Percentiles rank a stretch among this genome's conserved stretches.
phyloP scores from a whole-genome alignment of 352 stramenopile genomes.

The Pythium phragmitis region DNA sequence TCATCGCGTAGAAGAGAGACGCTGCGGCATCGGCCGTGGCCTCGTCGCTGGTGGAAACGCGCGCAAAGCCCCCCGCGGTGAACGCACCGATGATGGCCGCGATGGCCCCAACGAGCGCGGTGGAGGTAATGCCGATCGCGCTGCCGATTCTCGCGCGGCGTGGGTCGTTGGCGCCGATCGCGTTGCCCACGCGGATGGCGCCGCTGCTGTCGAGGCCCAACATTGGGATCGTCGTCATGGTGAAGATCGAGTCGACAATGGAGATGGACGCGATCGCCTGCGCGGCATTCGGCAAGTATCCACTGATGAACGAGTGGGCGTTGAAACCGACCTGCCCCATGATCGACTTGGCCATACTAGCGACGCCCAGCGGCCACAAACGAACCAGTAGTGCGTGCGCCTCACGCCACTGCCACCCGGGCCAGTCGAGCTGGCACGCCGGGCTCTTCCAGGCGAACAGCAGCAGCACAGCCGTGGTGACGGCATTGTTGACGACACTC shows the following conservation, averaged over 20 bases:
- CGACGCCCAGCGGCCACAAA: constrained; percentile 30
- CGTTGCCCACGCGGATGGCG: constrained; percentile 58
- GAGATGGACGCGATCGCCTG: constrained; percentile 47
- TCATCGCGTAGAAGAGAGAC: constrained; percentile 33
- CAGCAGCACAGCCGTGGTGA: constrained; percentile 24
- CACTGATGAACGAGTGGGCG: constrained; percentile 43
- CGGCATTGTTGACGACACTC: constrained; percentile 24
- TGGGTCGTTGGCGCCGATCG: constrained; percentile 47
- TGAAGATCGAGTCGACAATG: constrained; percentile 47
- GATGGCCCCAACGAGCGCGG: constrained; percentile 30
- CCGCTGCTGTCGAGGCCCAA: constrained; percentile 47
- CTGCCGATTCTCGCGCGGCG: constrained; percentile 41
- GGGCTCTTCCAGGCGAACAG: constrained; percentile 15
- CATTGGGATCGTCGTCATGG: constrained; percentile 46
- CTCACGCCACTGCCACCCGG: constrained; percentile 29
- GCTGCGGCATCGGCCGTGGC: constrained; percentile 30
- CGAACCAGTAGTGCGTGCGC: constrained; percentile 14
- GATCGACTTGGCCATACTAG: constrained; percentile 46
- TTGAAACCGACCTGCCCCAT: constrained; percentile 49
- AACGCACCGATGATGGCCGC: constrained; percentile 30
- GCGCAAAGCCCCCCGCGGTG: constrained; percentile 38
- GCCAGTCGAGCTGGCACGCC: constrained; percentile 31
- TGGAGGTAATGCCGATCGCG: constrained; percentile 16
- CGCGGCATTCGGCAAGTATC: constrained; percentile 50
- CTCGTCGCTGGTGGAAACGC: constrained; percentile 39